Evolutionary conservation across 1,139 yeast genomes (phyloP).

Genomic region (Taphrina populina): DNA sequence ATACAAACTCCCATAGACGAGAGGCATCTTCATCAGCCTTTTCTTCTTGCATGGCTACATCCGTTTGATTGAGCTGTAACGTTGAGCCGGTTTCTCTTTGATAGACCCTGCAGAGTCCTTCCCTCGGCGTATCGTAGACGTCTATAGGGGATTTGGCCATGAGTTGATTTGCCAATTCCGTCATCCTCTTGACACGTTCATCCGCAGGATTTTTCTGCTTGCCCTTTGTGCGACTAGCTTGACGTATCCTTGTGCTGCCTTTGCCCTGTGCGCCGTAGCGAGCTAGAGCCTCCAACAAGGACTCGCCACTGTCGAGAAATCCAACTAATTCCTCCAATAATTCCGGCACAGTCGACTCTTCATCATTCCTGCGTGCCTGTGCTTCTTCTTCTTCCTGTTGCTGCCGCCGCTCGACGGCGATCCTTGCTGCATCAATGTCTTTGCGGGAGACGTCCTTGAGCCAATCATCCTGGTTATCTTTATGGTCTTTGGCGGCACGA

Average conservation of each 20-base stretch:
- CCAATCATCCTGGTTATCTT: constrained; percentile 54
- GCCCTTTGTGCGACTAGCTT: constrained; percentile 34
- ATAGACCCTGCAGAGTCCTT: constrained; percentile 59
- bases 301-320: constrained; percentile 59
- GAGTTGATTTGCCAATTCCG: constrained; percentile 55
- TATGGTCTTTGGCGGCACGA: constrained; percentile 48
- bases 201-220: constrained; percentile 41
- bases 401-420: constrained; percentile 37
- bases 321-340: constrained; percentile 46
- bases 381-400: constrained; percentile 37
- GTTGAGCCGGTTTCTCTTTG: constrained; percentile 54
- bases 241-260: constrained; percentile 37
- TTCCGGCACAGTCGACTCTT: constrained; percentile 29
- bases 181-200: constrained; percentile 47
- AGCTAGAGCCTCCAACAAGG: constrained; percentile 62
- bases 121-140: constrained; percentile 58
- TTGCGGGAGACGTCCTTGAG: constrained; percentile 49
- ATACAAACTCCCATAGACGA: constrained; percentile 60
- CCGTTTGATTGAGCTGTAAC: constrained; percentile 37
- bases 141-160: constrained; percentile 48
- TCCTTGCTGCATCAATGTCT: constrained; percentile 48
- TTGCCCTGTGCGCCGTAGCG: constrained; percentile 45
- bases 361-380: constrained; percentile 34
- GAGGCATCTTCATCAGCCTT: constrained; percentile 43
- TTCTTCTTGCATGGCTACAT: constrained; percentile 34